Evolutionary conservation across 441 rosid species (phyloP), one percentile per base, ranked within the genome.

Genomic region (Melastoma candidum): DNA sequence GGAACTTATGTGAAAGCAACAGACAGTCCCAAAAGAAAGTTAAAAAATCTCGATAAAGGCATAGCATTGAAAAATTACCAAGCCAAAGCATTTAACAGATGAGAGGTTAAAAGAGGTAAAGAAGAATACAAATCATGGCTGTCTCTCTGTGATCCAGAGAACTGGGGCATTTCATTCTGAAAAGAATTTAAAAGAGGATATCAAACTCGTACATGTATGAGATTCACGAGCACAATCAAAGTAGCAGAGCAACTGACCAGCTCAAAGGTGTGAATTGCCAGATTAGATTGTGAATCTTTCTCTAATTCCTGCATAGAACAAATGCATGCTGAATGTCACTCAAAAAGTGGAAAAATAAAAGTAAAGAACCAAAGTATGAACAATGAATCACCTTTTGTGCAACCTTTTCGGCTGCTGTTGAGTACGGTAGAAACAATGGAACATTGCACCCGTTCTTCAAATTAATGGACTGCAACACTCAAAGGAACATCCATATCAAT

Each of bases 371-470:
- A 53, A 60, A 44, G 27, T 29, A 17, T 17, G 22, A 17, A 17
- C 22, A 17, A 17, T 17, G 32, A 57, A 63, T 24, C 56, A 83
- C 92, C 85, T 78, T 71, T 50, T 61, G 53, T 12, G 71, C 66
- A 59, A 67, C 75, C 51, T 71, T 66, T 29, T 74, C 72, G 1
- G 83, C 77, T 6, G 48, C 59, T 53, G 49, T 50, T 7, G 79
- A 65, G 71, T 75, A 74, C 67, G 81, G 49, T 13, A 84, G 72
- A 61, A 81, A 39, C 66, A 84, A 63, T 7, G 85, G 92, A 43
- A 81, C 59, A 41, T 59, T 66, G 68, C 85, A 78, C 17, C 77
- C 80, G 3, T 77, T 78, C 69, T 70, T 75, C 49, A 71, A 71
- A 65, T 84, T 84, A 53, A 81, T 80, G 50, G 64, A 63, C 92